Percentiles rank a stretch among this genome's conserved stretches.
phyloP scores from a whole-genome alignment of 2,329 filamentous ascomycete genomes.

The Alternaria infectoria region DNA sequence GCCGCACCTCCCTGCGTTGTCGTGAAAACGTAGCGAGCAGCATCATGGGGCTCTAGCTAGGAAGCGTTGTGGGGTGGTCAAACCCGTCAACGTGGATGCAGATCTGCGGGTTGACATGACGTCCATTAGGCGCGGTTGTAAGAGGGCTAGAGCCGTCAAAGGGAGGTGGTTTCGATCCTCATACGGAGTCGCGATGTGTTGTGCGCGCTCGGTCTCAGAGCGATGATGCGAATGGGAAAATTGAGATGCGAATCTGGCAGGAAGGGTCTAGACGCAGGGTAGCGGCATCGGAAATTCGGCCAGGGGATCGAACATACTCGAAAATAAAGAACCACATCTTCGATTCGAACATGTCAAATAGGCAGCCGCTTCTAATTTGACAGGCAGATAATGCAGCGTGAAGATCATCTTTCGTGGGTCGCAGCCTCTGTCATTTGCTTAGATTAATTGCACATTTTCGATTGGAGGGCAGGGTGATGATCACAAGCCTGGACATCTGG shows the following conservation, averaged over 20 bases:
- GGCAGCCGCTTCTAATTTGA: neutral
- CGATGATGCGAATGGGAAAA: neutral
- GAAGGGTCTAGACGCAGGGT: conserved; percentile 4
- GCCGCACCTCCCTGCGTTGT: neutral
- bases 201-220: neutral
- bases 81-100: neutral
- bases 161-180: neutral
- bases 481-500: neutral
- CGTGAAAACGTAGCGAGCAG: neutral
- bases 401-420: neutral
- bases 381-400: neutral
- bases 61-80: conserved; percentile 7
- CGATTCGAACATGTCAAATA: neutral
- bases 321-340: neutral
- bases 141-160: conserved; percentile 4
- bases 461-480: neutral
- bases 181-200: neutral
- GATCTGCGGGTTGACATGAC: conserved; percentile 25
- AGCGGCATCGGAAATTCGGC: conserved; percentile 11
- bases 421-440: neutral
- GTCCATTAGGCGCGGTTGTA: conserved; percentile 4
- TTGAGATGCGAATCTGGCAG: neutral
- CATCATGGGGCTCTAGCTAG: neutral
- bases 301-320: conserved; percentile 1
- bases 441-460: neutral